A percentile compares a stretch with the other conserved stretches of the same genome.
phyloP scores from a whole-genome alignment of 768 basidiomycete species.

The Mycena polygramma region DNA sequence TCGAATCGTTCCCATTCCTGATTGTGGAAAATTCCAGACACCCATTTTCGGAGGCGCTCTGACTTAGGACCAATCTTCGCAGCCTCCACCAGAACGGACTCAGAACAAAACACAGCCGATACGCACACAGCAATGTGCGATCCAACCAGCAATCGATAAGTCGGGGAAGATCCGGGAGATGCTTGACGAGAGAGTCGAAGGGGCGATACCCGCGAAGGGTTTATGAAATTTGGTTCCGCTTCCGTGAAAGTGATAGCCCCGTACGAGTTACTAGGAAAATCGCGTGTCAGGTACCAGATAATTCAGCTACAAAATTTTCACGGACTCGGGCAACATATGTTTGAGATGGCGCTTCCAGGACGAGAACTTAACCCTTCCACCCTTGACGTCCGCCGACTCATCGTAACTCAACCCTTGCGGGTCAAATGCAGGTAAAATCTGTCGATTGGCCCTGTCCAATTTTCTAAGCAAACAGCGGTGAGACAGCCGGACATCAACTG shows the following conservation, averaged over 20 bases:
- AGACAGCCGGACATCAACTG: neutral
- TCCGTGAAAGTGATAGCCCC: neutral
- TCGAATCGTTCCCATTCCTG: no score
- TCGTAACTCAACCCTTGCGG: neutral
- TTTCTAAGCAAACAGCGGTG: no score
- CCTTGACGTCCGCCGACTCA: neutral
- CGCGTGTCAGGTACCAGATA: neutral
- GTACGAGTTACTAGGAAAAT: neutral
- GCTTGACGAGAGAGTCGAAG: neutral
- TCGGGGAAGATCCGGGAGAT: neutral
- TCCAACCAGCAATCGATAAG: neutral
- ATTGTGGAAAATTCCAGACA: no score
- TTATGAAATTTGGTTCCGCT: neutral
- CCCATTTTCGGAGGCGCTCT: no score
- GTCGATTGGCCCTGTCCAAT: neutral
- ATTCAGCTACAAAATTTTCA: neutral
- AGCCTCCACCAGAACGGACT: no score
- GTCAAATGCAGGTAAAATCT: neutral
- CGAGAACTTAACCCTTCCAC: neutral
- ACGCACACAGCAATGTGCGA: neutral
- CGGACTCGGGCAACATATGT: neutral
- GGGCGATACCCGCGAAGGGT: neutral
- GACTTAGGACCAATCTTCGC: no score
- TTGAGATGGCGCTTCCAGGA: neutral
- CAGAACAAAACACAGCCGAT: neutral